These are phyloP conservation scores for Phytophthora pistaciae DNA, from an alignment of 352 stramenopile genomes.

Conservation along the genomic window DNA sequence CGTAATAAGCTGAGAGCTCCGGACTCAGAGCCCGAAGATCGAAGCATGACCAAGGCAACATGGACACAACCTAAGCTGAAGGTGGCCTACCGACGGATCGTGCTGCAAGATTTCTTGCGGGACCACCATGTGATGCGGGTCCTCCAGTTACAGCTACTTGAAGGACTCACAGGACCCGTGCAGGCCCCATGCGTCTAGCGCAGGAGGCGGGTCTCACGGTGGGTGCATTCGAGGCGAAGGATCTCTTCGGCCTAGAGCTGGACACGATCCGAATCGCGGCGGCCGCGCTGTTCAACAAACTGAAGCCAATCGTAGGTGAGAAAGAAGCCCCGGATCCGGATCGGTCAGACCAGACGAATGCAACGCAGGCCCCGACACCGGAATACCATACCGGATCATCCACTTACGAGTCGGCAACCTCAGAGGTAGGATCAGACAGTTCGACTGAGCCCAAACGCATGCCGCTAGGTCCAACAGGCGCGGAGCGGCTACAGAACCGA, in stretches of 20 bases:
- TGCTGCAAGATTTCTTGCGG: neutral
- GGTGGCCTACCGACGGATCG: neutral
- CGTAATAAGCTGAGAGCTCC: slow-evolving; percentile 7
- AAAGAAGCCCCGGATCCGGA: too few relatives aligned
- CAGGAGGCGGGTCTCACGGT: neutral
- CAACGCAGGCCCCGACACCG: too few relatives aligned
- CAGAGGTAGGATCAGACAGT: too few relatives aligned
- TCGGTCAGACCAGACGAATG: too few relatives aligned
- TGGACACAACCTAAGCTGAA: slow-evolving; percentile 1
- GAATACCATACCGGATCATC: too few relatives aligned
- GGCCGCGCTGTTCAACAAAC: neutral
- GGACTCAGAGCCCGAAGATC: neutral
- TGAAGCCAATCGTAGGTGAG: too few relatives aligned
- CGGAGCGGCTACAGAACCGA: neutral
- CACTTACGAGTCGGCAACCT: too few relatives aligned
- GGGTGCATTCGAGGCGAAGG: neutral
- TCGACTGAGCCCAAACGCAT: neutral
- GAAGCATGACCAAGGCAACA: too few relatives aligned
- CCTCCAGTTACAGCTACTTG: neutral
- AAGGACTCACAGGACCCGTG: neutral
- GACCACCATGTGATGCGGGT: slow-evolving; percentile 4
- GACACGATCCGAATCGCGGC: neutral
- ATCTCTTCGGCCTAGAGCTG: neutral
- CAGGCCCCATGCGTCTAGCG: neutral
- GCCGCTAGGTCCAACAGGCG: neutral